Evolutionary conservation across 768 basidiomycete genomes (phyloP), one percentile per base, ranked within the genome.

Genomic region (Termitomyces sp.): DNA sequence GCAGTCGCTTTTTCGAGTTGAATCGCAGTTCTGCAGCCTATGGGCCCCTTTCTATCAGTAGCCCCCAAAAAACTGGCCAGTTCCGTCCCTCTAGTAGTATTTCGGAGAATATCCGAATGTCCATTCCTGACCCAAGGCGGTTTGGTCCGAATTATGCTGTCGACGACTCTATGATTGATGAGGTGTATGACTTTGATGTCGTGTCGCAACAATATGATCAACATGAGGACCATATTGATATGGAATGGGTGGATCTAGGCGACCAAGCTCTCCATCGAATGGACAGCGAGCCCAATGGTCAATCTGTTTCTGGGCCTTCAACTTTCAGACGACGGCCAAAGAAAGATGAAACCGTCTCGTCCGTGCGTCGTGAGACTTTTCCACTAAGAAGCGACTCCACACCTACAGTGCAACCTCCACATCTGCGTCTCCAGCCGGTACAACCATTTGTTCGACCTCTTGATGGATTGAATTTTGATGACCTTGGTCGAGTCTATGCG

Each of bases 401-500:
- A 24, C 66, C 72, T 14, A 71, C 80, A n/a, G 72, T 83, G 8
- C 79, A 80, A 48, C 80, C 83, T 33, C 82, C 86, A 46, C 89
- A 90, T 67, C 71, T 89, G 53, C 86, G 88, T 32, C 67, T 89
- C 18, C 88, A 90, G 65, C 80, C 81, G 14, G 73, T 77, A 10
- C 84, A 84, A 57, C 88, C 89, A 14, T 88, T 88, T 64, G 86
- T 90, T 14, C 80, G 88, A 6, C 89, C 90, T n/a, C 71, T 84
- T 40, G 87, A 88, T 10, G 87, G 87, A 7, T 68, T 90, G 33
- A 78, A 86, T 63, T 88, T 84, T 53, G 81, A 83, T 32, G 77
- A 83, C 54, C 81, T 91, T 10, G 84, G 84, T 8, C 67, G 73
- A 6, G 83, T 89, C 20, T 93, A 92, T 65, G 66, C 75, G 18